Evolutionary conservation across 2,329 filamentous ascomycete species (phyloP), one percentile per base, ranked within the genome.

Genomic region (Colletotrichum tropicicola): DNA sequence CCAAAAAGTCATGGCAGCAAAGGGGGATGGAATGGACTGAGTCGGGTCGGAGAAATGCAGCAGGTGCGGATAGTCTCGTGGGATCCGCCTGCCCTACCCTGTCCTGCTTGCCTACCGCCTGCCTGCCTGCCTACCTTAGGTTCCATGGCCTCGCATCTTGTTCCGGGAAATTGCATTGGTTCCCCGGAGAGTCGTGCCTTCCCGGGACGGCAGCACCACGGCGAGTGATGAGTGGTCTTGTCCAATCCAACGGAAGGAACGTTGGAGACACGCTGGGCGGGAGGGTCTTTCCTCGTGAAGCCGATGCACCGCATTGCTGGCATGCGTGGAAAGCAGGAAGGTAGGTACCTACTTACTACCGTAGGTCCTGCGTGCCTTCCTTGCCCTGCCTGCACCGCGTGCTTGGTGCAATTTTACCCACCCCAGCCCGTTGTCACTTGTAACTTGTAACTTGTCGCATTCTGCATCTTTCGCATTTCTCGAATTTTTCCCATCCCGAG

Each of bases 141-240:
- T 35, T 15, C 30, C 15, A 17, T n/a, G 7, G n/a, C n/a, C n/a
- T n/a, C n/a, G 25, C 27, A 25, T 13, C 13, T 32, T 37, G 30
- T 35, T 27, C 53, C 21, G 28, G 53, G 53, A 56, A 56, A 56
- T 56, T 56, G 41, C 15, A 47, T 32, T 56, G 28, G 41, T 28
- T 35, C 23, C 15, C 15, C 7, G n/a, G 10, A 43, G n/a, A 5
- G 2, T 15, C 7, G 39, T 17, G 10, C 17, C 39, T 43, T 43
- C n/a, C 32, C 32, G n/a, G n/a, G n/a, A n/a, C n/a, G n/a, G n/a
- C n/a, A n/a, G n/a, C n/a, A n/a, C n/a, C n/a, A n/a, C n/a, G n/a
- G n/a, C n/a, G n/a, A n/a, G n/a, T n/a, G n/a, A n/a, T n/a, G n/a
- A n/a, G n/a, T n/a, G n/a, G n/a, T n/a, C n/a, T n/a, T n/a, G n/a